Conservation (phyloP, 257 asterid species). For the Schizonepeta tenuifolia region DNA sequence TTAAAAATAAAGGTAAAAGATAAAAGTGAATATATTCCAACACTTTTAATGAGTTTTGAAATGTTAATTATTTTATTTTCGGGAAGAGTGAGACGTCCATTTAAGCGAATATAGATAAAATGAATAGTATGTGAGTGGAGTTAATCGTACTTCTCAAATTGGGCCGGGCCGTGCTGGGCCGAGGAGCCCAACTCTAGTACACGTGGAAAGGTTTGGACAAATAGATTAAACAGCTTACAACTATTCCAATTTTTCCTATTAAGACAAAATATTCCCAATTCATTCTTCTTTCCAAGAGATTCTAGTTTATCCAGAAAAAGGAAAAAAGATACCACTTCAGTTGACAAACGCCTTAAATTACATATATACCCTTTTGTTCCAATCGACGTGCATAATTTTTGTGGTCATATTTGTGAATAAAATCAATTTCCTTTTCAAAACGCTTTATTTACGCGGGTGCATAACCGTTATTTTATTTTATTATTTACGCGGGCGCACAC, state of each 20-base stretch:
- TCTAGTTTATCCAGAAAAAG: no score
- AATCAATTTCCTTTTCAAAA: constrained; percentile 10
- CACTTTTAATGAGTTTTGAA: no score
- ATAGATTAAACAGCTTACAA: no score
- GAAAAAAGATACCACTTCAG: not conserved
- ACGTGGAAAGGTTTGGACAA: not conserved
- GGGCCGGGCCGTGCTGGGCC: not conserved
- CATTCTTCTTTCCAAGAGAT: not conserved
- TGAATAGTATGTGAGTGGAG: no score
- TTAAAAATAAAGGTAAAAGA: no score
- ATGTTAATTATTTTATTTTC: no score
- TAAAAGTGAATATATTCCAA: no score
- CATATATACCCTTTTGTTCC: not conserved
- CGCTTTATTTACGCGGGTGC: constrained; percentile 34
- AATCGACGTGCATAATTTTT: not conserved
- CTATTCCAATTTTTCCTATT: no score
- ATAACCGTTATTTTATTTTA: not conserved
- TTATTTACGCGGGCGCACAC: not conserved
- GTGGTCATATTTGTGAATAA: not conserved
- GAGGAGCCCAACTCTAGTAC: not conserved
- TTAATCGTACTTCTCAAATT: no score
- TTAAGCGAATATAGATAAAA: no score
- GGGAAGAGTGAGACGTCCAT: no score
- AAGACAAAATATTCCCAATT: not conserved
- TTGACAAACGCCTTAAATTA: not conserved